Conservation (phyloP, 2,329 filamentous ascomycete genomes). For the Arthrobotrys megalospora region DNA sequence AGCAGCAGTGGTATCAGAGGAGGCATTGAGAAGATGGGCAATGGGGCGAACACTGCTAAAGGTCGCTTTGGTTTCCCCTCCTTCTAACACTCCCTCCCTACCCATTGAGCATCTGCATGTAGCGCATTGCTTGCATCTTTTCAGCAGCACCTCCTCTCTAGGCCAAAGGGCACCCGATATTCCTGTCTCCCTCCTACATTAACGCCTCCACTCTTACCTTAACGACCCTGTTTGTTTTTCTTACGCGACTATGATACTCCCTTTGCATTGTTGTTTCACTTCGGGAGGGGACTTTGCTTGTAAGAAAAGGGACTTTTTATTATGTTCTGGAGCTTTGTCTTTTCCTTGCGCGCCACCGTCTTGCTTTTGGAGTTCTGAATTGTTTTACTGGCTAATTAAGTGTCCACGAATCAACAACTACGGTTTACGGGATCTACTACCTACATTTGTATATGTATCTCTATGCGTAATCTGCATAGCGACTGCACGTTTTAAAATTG, state of each 20-base stretch:
- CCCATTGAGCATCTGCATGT: not conserved
- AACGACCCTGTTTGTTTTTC: conserved; percentile 9
- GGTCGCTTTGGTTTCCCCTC: conserved; percentile 54
- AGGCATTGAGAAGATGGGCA: conserved; percentile 64
- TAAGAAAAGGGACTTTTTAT: conserved; percentile 27
- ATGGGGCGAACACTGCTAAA: conserved; percentile 49
- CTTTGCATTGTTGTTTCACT: conserved; percentile 35
- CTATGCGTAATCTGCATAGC: not conserved
- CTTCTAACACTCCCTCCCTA: not conserved
- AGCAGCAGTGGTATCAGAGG: conserved; percentile 62
- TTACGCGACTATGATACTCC: conserved; percentile 37
- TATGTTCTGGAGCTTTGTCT: conserved; percentile 5
- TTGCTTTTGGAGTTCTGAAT: conserved; percentile 36
- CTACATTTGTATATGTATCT: not conserved
- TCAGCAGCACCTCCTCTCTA: not conserved
- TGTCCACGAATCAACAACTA: conserved; percentile 34
- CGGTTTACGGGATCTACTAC: conserved; percentile 9
- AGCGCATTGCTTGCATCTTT: not conserved
- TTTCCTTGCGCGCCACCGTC: not conserved
- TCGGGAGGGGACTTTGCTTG: conserved; percentile 44
- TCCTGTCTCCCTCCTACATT: not conserved
- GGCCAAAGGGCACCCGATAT: not conserved
- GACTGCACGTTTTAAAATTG: too few species aligned
- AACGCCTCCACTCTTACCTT: not conserved
- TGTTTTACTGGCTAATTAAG: conserved; percentile 24